Evolutionary conservation across 139 green algal genomes (phyloP).

Genomic region (Tetraselmis chui): DNA sequence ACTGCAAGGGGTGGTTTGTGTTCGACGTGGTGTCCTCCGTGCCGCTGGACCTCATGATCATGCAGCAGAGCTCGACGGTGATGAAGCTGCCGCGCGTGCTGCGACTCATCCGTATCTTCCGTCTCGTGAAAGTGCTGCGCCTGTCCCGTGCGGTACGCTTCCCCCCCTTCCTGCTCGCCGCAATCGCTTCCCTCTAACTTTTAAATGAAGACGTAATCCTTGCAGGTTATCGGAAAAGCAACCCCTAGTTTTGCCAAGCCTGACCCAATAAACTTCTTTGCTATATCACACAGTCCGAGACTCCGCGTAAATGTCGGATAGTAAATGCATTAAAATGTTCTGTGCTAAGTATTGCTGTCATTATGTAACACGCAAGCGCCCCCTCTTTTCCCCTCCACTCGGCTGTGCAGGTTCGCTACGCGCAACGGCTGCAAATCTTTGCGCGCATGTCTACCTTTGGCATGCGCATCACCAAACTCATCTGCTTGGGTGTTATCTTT

Average conservation of each 20-base stretch:
- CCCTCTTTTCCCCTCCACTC: no score
- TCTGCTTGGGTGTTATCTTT: slow-evolving; percentile 7
- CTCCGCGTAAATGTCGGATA: no score
- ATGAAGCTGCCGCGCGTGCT: not conserved
- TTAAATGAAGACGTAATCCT: no score
- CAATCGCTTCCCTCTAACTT: no score
- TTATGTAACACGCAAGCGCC: no score
- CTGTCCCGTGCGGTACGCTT: not conserved
- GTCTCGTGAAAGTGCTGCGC: slow-evolving; percentile 20
- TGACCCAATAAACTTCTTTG: no score
- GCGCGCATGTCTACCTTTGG: slow-evolving; percentile 21
- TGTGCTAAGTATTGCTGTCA: no score
- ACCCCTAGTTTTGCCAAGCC: no score
- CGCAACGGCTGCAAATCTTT: slow-evolving; percentile 10
- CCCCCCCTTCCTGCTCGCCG: no score
- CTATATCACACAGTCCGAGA: no score
- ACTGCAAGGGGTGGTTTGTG: slow-evolving; percentile 17
- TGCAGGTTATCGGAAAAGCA: no score
- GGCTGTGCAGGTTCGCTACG: slow-evolving; percentile 2
- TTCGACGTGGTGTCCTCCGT: not conserved
- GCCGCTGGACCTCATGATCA: slow-evolving; percentile 17
- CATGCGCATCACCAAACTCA: slow-evolving; percentile 12
- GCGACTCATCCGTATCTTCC: slow-evolving; percentile 8
- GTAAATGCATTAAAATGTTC: no score
- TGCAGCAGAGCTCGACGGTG: not conserved